Base-by-base conservation (phyloP, 106 monocot genomes). In the Dioscorea alata region DNA sequence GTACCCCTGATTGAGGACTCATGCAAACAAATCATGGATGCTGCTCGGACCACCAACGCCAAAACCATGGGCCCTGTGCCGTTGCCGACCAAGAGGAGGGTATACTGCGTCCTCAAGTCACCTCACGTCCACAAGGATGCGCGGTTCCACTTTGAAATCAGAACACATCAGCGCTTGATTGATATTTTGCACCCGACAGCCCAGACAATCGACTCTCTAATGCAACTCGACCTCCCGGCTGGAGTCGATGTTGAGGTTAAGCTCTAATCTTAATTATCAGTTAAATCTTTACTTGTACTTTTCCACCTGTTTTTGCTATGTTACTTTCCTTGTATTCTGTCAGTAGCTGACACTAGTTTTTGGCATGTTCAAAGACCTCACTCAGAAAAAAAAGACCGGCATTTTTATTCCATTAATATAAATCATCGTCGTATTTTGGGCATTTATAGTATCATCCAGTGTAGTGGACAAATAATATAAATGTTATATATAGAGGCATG, bases 111-210 rank as follows among this genome's bases (percentile, higher is more conserved):
- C 16, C 92, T 99, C 65, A 92, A 92, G 59, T 99, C 97, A 23
- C 92, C 89, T 49, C 97, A 99, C 53, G 89, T 92, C 13, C 92
- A 97, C 85, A 97, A 97, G 75, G 97, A 97, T 74, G 86, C 97
- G 6, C 77, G 92, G 0, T 89, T 89, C 66, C 97, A 99, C 68
- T 92, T 99, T 48, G 97, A 99, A 85, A 99, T 99, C 60, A 77
- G 92, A 16, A 97, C 97, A 5, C 92, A 92, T 60, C 84, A 83
- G 65, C 84, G 89, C 4, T 34, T 92, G 19, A 92, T 92, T 24
- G 97, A 92, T 50, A 90, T 97, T 52, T 57, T 89, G 56, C 83
- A 89, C 57, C 97, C 97, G 0, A 97, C 97, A 18, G 84, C 89
- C 9, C 92, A 97, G 58, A 97, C 92, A 0, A 90, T 99, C 4